phyloP scores from a whole-genome alignment of 768 basidiomycete species.

The Rhodocollybia butyracea region DNA sequence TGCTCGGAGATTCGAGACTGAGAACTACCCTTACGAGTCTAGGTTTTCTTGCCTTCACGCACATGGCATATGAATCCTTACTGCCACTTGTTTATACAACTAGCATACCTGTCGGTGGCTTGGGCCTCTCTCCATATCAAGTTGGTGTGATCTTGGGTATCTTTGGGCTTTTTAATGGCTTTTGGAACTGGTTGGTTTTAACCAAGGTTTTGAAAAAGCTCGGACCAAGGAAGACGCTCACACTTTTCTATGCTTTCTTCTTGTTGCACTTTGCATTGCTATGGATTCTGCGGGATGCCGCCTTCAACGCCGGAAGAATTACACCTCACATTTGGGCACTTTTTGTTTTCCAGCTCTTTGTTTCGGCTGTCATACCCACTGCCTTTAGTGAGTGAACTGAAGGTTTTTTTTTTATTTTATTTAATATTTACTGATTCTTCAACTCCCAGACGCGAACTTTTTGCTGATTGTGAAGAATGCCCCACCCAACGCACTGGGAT shows the following conservation, averaged over 20 bases:
- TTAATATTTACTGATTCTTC: slow-evolving; percentile 3
- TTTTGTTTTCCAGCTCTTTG: slow-evolving; percentile 29
- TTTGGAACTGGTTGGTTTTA: slow-evolving; percentile 52
- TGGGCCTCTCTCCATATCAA: slow-evolving; percentile 44
- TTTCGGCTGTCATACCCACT: slow-evolving; percentile 24
- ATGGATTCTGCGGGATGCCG: slow-evolving; percentile 15
- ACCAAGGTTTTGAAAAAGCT: slow-evolving; percentile 47
- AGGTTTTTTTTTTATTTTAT: background rate
- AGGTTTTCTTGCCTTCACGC: slow-evolving; percentile 24
- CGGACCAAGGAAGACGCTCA: slow-evolving; percentile 52
- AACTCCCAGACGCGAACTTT: slow-evolving; percentile 42
- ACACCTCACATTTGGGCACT: slow-evolving; percentile 28
- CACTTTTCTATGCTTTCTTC: slow-evolving; percentile 26
- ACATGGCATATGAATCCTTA: slow-evolving; percentile 25
- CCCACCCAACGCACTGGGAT: slow-evolving; percentile 43
- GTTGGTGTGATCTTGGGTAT: slow-evolving; percentile 48
- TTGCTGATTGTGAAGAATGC: slow-evolving; percentile 40
- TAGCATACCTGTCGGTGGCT: slow-evolving; percentile 47
- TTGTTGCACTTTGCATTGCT: slow-evolving; percentile 17
- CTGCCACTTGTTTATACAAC: slow-evolving; percentile 36
- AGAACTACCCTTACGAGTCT: slow-evolving; percentile 22
- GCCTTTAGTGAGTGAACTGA: slow-evolving; percentile 32
- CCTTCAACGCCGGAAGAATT: slow-evolving; percentile 28
- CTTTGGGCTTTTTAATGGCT: slow-evolving; percentile 50
- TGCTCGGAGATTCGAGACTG: slow-evolving; percentile 21